Conservation (phyloP, 208 protist genomes). For the Tritrichomonas foetus region DNA sequence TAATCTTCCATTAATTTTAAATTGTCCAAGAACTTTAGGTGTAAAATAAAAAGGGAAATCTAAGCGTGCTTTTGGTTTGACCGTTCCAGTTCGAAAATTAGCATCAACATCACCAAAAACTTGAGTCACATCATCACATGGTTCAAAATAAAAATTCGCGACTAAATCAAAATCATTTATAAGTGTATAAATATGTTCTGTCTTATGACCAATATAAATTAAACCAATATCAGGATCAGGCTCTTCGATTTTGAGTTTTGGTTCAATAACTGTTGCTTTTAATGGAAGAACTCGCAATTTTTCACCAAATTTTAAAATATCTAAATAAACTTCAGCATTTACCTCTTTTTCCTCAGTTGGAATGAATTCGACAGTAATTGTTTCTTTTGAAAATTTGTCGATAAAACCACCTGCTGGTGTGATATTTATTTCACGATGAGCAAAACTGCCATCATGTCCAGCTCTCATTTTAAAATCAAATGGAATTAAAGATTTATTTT, state of each 20-base stretch:
- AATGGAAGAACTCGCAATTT: neutral
- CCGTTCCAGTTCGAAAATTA: neutral
- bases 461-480: neutral
- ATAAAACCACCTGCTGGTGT: neutral
- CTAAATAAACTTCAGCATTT: neutral
- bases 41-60: neutral
- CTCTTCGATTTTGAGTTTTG: neutral
- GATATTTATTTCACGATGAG: neutral
- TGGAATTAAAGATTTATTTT: conserved; percentile 12
- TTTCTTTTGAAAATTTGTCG: neutral
- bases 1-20: neutral
- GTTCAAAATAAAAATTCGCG: neutral
- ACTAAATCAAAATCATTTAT: neutral
- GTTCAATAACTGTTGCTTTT: neutral
- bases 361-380: neutral
- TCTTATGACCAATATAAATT: neutral
- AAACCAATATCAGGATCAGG: neutral
- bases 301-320: neutral
- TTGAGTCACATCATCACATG: neutral
- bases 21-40: neutral
- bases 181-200: neutral
- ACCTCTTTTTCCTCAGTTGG: neutral
- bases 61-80: neutral
- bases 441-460: neutral
- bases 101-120: neutral